phyloP scores from a whole-genome alignment of 345 rosid genomes.

The Salix viminalis region DNA sequence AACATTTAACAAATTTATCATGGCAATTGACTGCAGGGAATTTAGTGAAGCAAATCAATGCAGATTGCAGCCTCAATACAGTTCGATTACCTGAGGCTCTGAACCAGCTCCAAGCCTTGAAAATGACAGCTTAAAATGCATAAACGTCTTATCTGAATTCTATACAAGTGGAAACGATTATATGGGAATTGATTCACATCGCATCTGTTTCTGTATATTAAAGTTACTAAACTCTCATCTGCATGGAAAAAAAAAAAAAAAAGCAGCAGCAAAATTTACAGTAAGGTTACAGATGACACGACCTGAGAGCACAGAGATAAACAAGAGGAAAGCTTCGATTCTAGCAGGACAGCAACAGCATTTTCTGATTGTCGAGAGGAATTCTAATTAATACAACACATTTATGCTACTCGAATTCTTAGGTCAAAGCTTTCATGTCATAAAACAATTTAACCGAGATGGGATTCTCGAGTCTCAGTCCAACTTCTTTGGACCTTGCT shows the following conservation, averaged over 20 bases:
- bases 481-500: slow-evolving; percentile 15
- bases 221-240: neutral
- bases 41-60: no score
- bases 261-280: neutral
- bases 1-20: no score
- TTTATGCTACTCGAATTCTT: neutral
- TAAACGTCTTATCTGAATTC: no score
- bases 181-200: no score
- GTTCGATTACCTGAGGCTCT: no score
- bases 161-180: no score
- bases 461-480: neutral
- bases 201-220: no score
- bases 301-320: neutral
- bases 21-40: no score
- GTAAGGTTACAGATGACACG: neutral
- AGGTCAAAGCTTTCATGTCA: neutral
- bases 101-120: no score
- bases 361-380: neutral
- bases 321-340: neutral
- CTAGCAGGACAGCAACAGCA: neutral
- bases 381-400: neutral
- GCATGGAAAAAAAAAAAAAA: neutral
- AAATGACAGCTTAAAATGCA: no score
- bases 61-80: no score
- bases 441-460: neutral